Evolutionary conservation across 257 asterid genomes (phyloP).

Genomic region (Penstemon davidsonii): DNA sequence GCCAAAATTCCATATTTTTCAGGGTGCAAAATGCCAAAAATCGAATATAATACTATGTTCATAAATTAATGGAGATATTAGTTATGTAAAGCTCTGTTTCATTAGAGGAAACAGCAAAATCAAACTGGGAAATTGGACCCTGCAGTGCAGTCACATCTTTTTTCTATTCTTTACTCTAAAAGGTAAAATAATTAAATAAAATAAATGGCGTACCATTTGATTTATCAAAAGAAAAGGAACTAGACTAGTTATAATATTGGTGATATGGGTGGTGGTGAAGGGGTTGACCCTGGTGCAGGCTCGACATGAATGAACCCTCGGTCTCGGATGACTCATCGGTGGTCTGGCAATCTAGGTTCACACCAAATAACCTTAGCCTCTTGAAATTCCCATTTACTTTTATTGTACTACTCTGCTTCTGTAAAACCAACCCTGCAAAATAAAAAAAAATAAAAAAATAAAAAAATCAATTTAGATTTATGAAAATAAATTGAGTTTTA

Average conservation of each 20-base stretch:
- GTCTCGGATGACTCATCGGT: conserved; percentile 50
- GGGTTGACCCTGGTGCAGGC: conserved; percentile 30
- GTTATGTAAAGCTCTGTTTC: conserved; percentile 36
- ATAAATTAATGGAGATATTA: conserved; percentile 26
- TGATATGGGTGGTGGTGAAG: conserved; percentile 36
- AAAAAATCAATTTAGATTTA: not conserved
- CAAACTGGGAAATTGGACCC: conserved; percentile 65
- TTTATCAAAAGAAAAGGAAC: not conserved
- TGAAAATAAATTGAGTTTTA: not conserved
- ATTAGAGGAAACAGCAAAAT: conserved; percentile 68
- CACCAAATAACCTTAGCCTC: conserved; percentile 86
- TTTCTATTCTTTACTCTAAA: conserved; percentile 19
- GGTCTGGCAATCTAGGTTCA: conserved; percentile 66
- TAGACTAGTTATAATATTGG: conserved; percentile 37
- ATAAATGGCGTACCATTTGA: conserved; percentile 61
- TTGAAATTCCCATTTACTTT: conserved; percentile 49
- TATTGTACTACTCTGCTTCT: conserved; percentile 33
- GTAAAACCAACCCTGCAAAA: conserved; percentile 31
- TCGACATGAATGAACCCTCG: conserved; percentile 52
- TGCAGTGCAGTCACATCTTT: conserved; percentile 37
- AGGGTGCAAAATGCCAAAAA: too few species aligned
- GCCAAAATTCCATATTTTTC: too few species aligned
- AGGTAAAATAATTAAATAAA: not conserved
- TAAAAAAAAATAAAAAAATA: not conserved
- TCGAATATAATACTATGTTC: not conserved